Conservation (phyloP, 2,329 filamentous ascomycete species). For the Botrytis byssoidea region DNA sequence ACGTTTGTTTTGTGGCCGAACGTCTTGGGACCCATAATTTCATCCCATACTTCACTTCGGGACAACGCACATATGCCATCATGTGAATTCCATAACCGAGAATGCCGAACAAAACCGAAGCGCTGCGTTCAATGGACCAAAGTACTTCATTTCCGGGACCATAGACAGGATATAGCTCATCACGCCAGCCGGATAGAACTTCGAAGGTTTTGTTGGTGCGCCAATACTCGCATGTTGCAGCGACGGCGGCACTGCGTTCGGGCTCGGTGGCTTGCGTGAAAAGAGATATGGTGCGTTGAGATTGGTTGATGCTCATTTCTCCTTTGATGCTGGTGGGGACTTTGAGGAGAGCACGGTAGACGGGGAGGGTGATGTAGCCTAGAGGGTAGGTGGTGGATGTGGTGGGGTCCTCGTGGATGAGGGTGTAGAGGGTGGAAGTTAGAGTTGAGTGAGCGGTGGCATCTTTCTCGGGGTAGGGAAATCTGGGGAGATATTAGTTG, state of each 20-base stretch:
- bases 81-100: slow-evolving; percentile 80
- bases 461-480: slow-evolving; percentile 69
- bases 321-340: slow-evolving; percentile 53
- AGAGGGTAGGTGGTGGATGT: slow-evolving; percentile 54
- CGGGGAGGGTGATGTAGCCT: slow-evolving; percentile 56
- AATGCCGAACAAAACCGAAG: slow-evolving; percentile 70
- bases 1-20: slow-evolving; percentile 77
- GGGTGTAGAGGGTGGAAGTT: slow-evolving; percentile 63
- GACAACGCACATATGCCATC: slow-evolving; percentile 64
- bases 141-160: slow-evolving; percentile 59
- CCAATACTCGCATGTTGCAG: slow-evolving; percentile 63
- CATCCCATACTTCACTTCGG: slow-evolving; percentile 52
- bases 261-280: slow-evolving; percentile 55
- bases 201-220: slow-evolving; percentile 69
- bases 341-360: slow-evolving; percentile 49
- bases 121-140: slow-evolving; percentile 75
- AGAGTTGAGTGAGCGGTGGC: slow-evolving; percentile 54
- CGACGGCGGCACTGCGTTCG: slow-evolving; percentile 58
- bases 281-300: slow-evolving; percentile 61
- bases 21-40: slow-evolving; percentile 84
- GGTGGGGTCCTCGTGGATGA: slow-evolving; percentile 59
- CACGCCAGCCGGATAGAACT: slow-evolving; percentile 74
- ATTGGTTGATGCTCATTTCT: slow-evolving; percentile 59
- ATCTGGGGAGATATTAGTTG: slow-evolving; percentile 50
- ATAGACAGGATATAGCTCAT: slow-evolving; percentile 80